Percentiles rank a stretch among this genome's conserved stretches.
Conservation (phyloP, 108 stramenopile species). For the Cyclotella baltica region DNA sequence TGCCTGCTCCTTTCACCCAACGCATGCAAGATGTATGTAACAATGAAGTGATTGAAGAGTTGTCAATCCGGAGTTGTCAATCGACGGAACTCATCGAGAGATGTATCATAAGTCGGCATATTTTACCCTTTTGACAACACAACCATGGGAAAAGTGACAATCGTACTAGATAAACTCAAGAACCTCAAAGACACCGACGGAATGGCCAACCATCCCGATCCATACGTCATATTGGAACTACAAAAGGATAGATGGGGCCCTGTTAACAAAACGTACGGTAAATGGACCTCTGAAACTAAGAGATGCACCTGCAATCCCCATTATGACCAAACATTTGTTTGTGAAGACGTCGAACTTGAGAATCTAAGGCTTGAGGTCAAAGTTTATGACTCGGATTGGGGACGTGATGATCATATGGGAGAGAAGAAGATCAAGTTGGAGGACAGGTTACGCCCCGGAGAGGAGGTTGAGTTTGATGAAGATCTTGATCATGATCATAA, state of each 20-base stretch:
- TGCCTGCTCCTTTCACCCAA: too few species aligned
- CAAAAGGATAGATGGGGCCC: neutral
- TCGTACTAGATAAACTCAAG: neutral
- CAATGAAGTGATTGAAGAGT: too few species aligned
- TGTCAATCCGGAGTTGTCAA: too few species aligned
- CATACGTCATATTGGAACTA: neutral
- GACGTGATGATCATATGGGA: neutral
- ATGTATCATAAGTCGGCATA: too few species aligned
- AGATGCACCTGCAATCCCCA: neutral
- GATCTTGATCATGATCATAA: neutral
- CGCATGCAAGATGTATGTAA: too few species aligned
- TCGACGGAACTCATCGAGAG: too few species aligned
- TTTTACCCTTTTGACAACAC: too few species aligned
- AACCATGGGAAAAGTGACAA: neutral
- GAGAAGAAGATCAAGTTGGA: neutral
- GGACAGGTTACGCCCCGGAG: neutral
- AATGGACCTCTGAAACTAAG: neutral
- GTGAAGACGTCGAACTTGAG: neutral
- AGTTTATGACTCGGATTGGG: neutral
- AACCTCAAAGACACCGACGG: neutral
- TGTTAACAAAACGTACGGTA: neutral
- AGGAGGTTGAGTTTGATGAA: neutral
- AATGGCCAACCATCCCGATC: neutral
- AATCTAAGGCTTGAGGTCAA: neutral
- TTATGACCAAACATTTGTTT: neutral